phyloP scores from a whole-genome alignment of 208 protist genomes.

The Trypanosoma cruzi region DNA sequence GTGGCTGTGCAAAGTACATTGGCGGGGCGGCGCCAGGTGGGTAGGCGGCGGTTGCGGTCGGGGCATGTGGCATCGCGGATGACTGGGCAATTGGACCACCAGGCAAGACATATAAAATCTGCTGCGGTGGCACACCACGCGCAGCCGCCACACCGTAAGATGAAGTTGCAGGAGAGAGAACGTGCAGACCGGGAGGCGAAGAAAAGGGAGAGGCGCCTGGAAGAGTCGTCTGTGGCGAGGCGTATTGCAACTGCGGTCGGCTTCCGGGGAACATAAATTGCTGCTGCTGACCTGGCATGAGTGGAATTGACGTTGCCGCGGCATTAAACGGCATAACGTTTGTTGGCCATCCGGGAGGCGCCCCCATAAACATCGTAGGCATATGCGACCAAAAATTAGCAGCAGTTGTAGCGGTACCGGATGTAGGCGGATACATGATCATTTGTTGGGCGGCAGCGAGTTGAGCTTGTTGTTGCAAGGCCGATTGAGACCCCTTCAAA shows the following conservation, averaged over 20 bases:
- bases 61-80: not conserved
- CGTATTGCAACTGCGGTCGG: constrained; percentile 17
- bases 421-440: constrained; percentile 2
- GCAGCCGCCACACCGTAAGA: constrained; percentile 9
- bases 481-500: constrained; percentile 7
- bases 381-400: constrained; percentile 25
- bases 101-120: constrained; percentile 30
- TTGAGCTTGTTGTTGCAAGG: constrained; percentile 5
- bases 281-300: constrained; percentile 8
- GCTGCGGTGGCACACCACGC: constrained; percentile 8
- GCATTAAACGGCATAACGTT: constrained; percentile 16
- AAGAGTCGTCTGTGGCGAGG: constrained; percentile 11
- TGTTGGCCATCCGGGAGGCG: constrained; percentile 13
- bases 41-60: constrained; percentile 6
- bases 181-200: constrained; percentile 3
- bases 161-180: constrained; percentile 3
- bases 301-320: not conserved
- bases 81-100: constrained; percentile 11
- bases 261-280: constrained; percentile 12
- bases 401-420: constrained; percentile 11
- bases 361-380: constrained; percentile 23
- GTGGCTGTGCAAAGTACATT: constrained; percentile 14
- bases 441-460: not conserved
- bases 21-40: not conserved
- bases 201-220: not conserved